These are phyloP conservation scores for Knoxia roxburghii DNA, from an alignment of 257 asterid genomes.

Conservation along the genomic window DNA sequence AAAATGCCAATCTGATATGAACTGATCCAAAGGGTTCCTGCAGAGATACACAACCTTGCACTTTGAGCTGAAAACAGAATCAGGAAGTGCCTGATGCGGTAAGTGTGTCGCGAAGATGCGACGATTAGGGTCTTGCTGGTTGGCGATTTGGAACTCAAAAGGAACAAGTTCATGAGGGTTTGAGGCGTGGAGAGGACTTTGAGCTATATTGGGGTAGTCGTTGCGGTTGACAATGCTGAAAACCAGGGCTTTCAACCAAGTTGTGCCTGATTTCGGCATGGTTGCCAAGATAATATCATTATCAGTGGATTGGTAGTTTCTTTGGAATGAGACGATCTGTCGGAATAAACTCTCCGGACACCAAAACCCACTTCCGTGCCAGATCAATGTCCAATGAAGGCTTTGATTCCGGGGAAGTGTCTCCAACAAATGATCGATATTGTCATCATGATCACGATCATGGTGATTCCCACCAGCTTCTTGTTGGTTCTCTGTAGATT, in stretches of 20 bases:
- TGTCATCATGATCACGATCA: neutral
- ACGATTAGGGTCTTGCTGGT: neutral
- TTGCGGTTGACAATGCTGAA: neutral
- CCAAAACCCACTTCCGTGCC: neutral
- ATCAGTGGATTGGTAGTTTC: neutral
- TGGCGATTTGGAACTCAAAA: neutral
- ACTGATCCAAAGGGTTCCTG: conserved; percentile 3
- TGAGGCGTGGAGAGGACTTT: neutral
- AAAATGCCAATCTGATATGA: neutral
- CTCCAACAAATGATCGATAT: too few relatives aligned
- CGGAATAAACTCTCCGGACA: neutral
- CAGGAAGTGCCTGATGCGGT: neutral
- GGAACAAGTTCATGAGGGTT: neutral
- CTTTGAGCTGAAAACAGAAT: neutral
- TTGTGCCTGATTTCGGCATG: conserved; percentile 15
- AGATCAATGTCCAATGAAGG: neutral
- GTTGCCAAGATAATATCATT: conserved; percentile 11
- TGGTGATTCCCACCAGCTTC: too few relatives aligned
- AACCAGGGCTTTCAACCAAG: conserved; percentile 18
- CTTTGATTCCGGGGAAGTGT: neutral
- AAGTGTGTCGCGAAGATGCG: neutral
- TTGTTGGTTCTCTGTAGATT: too few relatives aligned
- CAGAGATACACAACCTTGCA: conserved; percentile 3
- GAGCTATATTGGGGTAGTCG: neutral
- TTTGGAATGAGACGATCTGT: neutral